phyloP scores from a whole-genome alignment of 106 monocot species.

The Allium cepa region DNA sequence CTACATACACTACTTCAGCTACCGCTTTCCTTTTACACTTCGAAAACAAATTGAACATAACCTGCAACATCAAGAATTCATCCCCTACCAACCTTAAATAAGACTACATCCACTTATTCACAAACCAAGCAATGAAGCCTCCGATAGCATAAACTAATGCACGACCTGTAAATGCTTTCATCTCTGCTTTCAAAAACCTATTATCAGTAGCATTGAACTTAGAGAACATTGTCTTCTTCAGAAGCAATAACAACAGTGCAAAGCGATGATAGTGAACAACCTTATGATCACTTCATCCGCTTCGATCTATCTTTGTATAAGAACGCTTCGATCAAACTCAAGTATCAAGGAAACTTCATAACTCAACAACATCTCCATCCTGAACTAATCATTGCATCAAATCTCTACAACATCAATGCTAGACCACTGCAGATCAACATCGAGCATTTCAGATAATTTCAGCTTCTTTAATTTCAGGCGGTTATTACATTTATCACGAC shows the following conservation, averaged over 20 bases:
- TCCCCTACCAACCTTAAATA: slow-evolving; percentile 54
- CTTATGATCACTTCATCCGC: slow-evolving; percentile 41
- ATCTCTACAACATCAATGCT: too few species aligned
- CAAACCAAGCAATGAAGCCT: slow-evolving; percentile 35
- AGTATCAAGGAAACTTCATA: too few species aligned
- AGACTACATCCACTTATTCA: slow-evolving; percentile 19
- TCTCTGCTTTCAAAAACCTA: slow-evolving; percentile 23
- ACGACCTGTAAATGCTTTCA: slow-evolving; percentile 26
- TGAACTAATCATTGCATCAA: too few species aligned
- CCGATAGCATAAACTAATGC: slow-evolving; percentile 39
- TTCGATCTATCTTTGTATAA: slow-evolving; percentile 38
- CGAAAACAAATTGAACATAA: slow-evolving; percentile 36
- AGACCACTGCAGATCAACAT: too few species aligned
- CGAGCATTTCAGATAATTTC: too few species aligned
- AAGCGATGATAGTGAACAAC: slow-evolving; percentile 43
- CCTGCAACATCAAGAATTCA: slow-evolving; percentile 64
- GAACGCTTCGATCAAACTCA: slow-evolving; percentile 23
- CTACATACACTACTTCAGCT: slow-evolving; percentile 34
- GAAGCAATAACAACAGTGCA: slow-evolving; percentile 34
- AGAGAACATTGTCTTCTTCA: slow-evolving; percentile 33
- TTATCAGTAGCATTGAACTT: slow-evolving; percentile 12
- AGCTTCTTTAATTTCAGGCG: too few species aligned
- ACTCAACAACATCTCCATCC: too few species aligned
- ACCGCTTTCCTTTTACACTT: slow-evolving; percentile 41
- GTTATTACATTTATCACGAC: too few species aligned